These are phyloP conservation scores for Cyclanthera cordifolia DNA, from an alignment of 306 rosid species.

Conservation along the genomic window DNA sequence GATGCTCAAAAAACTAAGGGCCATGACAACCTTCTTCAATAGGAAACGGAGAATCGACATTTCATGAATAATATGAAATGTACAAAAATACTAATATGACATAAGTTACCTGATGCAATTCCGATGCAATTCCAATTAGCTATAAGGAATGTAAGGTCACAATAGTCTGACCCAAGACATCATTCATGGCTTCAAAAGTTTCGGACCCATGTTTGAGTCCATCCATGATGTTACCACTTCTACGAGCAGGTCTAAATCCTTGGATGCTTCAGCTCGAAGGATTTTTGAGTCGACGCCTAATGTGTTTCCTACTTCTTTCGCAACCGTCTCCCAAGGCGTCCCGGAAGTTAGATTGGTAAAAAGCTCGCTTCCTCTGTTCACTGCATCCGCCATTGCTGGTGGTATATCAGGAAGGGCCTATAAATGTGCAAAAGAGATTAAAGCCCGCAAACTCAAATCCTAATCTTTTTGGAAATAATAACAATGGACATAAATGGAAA, in stretches of 20 bases:
- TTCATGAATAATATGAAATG: no score
- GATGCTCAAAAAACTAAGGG: background rate
- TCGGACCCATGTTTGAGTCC: constrained; percentile 60
- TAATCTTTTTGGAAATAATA: no score
- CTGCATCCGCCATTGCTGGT: constrained; percentile 92
- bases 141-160: no score
- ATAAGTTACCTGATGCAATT: no score
- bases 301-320: constrained; percentile 81
- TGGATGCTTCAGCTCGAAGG: constrained; percentile 53
- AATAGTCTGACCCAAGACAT: background rate
- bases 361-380: constrained; percentile 81
- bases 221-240: constrained; percentile 71
- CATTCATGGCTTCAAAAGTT: constrained; percentile 37
- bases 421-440: constrained; percentile 18
- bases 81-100: no score
- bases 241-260: constrained; percentile 69
- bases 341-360: constrained; percentile 61
- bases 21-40: background rate
- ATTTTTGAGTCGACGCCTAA: constrained; percentile 58
- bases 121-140: no score
- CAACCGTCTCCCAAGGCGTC: constrained; percentile 88
- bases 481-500: background rate
- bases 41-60: no score
- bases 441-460: background rate
- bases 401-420: constrained; percentile 92